These are phyloP conservation scores for Tetraselmis striata DNA, from an alignment of 139 green algal genomes.

Conservation along the genomic window DNA sequence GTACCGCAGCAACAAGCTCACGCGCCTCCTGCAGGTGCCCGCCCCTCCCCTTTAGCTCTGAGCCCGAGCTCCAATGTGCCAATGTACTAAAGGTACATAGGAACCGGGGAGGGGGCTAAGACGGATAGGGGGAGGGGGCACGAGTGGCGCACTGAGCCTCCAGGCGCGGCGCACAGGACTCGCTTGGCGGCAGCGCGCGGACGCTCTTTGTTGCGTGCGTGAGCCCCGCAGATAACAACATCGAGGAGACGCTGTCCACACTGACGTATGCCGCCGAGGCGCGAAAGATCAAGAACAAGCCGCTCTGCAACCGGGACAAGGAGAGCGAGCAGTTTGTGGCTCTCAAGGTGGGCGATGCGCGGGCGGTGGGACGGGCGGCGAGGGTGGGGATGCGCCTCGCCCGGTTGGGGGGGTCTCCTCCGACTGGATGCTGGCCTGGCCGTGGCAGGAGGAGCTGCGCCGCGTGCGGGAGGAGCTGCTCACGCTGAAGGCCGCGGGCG, in stretches of 20 bases:
- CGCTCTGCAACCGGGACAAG: too few relatives aligned
- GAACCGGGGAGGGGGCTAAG: background rate
- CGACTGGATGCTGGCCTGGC: too few relatives aligned
- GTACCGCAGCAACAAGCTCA: constrained; percentile 59
- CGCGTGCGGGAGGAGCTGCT: too few relatives aligned
- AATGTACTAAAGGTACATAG: background rate
- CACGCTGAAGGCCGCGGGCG: too few relatives aligned
- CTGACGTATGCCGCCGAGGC: background rate
- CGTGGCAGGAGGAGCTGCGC: too few relatives aligned
- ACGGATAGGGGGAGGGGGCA: background rate
- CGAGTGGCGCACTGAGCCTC: background rate
- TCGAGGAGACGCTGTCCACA: background rate
- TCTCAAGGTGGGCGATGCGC: too few relatives aligned
- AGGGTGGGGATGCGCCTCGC: too few relatives aligned
- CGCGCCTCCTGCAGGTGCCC: constrained; percentile 32
- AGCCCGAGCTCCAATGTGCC: too few relatives aligned
- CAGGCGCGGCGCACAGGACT: background rate
- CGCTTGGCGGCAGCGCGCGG: constrained; percentile 1
- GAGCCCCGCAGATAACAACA: background rate
- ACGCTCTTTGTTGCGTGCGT: constrained; percentile 5
- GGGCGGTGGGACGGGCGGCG: too few relatives aligned
- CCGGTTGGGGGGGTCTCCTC: too few relatives aligned
- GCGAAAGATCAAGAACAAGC: background rate
- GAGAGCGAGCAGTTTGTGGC: too few relatives aligned
- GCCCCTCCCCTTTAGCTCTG: background rate